Conservation (phyloP, 345 rosid species). For the Eucalyptus brandiana region DNA sequence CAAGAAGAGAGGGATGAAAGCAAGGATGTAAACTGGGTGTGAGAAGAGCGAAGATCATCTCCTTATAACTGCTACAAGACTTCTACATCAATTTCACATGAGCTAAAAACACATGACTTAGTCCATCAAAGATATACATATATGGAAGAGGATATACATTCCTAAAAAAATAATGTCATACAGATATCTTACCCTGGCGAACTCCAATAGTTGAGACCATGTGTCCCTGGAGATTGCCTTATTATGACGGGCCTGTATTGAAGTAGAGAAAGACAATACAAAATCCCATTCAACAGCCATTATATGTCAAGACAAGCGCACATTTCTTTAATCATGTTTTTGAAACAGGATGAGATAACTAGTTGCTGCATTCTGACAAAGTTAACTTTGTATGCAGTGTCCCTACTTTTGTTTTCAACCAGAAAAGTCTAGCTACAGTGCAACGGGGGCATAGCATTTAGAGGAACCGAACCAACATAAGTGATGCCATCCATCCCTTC, state of each 20-base stretch:
- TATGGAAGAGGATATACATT: background rate
- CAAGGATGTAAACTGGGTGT: background rate
- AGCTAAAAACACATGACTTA: background rate
- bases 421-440: background rate
- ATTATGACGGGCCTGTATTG: slow-evolving; percentile 77
- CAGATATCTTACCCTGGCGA: slow-evolving; percentile 56
- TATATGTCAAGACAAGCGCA: background rate
- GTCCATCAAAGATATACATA: background rate
- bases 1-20: background rate
- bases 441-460: background rate
- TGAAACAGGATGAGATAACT: background rate
- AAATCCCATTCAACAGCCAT: background rate
- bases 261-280: background rate
- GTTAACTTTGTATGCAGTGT: background rate
- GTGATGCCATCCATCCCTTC: background rate
- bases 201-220: slow-evolving; percentile 92
- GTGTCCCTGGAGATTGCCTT: slow-evolving; percentile 97
- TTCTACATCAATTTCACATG: background rate
- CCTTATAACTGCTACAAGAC: background rate
- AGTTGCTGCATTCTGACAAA: background rate
- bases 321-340: background rate
- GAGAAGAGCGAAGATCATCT: background rate
- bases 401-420: background rate
- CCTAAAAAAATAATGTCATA: background rate
- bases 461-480: background rate